Evolutionary conservation across 768 basidiomycete species (phyloP), one percentile per base, ranked within the genome.

Genomic region (Nidularia pulvinata): DNA sequence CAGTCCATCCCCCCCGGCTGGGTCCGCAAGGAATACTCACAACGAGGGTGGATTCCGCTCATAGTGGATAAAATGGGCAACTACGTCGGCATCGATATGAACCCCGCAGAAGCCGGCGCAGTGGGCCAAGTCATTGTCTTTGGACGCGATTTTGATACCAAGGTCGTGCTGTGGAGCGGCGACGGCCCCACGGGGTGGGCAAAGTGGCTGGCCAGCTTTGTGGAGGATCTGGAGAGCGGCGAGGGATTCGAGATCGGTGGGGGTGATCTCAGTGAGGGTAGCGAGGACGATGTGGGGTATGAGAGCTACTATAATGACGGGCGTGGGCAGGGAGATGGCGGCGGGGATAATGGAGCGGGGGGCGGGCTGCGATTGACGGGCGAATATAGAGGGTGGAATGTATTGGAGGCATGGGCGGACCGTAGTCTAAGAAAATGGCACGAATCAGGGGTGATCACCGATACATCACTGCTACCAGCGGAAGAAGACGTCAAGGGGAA

Each of bases 101-200:
- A 89, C 69, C 96, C 96, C 6, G 91, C 67, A 7, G 85, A 88
- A 64, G 71, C 73, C 46, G 95, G 94, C 44, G 72, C 80, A 7
- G 76, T 80, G 51, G 97, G 97, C 5, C 97, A 99, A 66, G 96
- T 98, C 46, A 97, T 99, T 54, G 88, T 98, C 48, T 99, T 98
- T 67, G 97, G 97, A n/a, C 84, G 97, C 49, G 97, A 98, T 65
- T 98, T 98, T 69, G 97, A 99, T 70, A 90, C 93, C 9, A 99
- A 99, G 66, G 92, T 97, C 36, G 95, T 98, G 42, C 76, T 98
- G 46, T 98, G 89, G 86, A 79, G 82, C 49, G 97, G 97, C 6
- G 94, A 98, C 53, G 94, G 95, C 6, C 79, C 82, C 13, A 86
- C 82, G 7, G 97, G 96, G 4, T 99, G 97, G 96, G 97, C 93